These are phyloP conservation scores for Penicillium digitatum DNA, from an alignment of 2,329 filamentous ascomycete genomes.

Conservation along the genomic window DNA sequence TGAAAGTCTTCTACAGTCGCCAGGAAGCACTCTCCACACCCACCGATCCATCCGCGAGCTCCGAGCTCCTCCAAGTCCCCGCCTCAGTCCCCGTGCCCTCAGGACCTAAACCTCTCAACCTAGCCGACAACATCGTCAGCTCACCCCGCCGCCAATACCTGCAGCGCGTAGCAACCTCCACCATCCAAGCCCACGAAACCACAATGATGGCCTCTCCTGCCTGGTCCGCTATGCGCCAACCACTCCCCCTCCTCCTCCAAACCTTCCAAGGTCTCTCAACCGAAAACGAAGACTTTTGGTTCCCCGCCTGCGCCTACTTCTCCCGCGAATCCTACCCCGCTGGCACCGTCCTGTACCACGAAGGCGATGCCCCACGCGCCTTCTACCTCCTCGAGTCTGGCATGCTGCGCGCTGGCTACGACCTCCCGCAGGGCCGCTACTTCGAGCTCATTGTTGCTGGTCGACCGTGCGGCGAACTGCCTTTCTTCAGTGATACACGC, in stretches of 20 bases:
- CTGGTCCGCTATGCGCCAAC: slow-evolving; percentile 86
- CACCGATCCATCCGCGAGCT: slow-evolving; percentile 5
- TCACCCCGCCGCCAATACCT: slow-evolving; percentile 79
- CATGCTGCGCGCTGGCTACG: slow-evolving; percentile 84
- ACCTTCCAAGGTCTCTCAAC: slow-evolving; percentile 86
- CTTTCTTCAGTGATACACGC: slow-evolving; percentile 88
- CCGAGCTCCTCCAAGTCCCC: slow-evolving; percentile 26
- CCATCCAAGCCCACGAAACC: slow-evolving; percentile 57
- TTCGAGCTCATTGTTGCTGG: slow-evolving; percentile 91
- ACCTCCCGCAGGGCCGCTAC: slow-evolving; percentile 81
- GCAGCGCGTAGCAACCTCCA: slow-evolving; percentile 70
- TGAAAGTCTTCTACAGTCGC: slow-evolving; percentile 72
- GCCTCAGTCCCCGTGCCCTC: slow-evolving; percentile 18
- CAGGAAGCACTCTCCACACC: slow-evolving; percentile 51
- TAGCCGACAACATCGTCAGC: slow-evolving; percentile 56
- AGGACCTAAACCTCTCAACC: slow-evolving; percentile 15
- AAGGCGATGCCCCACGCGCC: slow-evolving; percentile 70
- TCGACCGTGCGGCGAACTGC: slow-evolving; percentile 90
- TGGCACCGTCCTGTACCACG: slow-evolving; percentile 71
- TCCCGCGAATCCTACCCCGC: slow-evolving; percentile 61
- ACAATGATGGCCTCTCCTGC: slow-evolving; percentile 54
- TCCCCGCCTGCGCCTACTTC: slow-evolving; percentile 73
- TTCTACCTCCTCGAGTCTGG: slow-evolving; percentile 91
- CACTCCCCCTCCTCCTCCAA: slow-evolving; percentile 84
- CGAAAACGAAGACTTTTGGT: slow-evolving; percentile 95